phyloP scores from a whole-genome alignment of 2,329 filamentous ascomycete species.

The Parafenestella ontariensis region DNA sequence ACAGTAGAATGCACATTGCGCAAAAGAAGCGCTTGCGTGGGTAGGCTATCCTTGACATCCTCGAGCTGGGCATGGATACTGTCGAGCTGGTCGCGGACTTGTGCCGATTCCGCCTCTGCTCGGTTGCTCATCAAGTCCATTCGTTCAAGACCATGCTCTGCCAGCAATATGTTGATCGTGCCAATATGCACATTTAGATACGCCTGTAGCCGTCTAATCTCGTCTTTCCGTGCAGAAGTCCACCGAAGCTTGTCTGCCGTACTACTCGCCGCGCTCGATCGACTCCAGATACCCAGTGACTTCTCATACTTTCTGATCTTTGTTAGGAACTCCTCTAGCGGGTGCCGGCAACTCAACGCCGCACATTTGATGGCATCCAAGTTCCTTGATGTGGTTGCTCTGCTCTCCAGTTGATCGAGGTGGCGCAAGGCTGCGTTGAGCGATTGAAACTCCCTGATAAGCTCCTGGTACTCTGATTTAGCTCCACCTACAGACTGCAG shows the following conservation, averaged over 20 bases:
- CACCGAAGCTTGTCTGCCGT: neutral
- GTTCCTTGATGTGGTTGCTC: neutral
- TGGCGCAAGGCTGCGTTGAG: constrained; percentile 9
- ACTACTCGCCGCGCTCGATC: no score
- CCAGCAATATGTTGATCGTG: constrained; percentile 10
- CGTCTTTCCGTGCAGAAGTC: neutral
- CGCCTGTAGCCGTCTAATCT: neutral
- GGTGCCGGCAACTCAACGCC: constrained; percentile 9
- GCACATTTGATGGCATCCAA: constrained; percentile 6
- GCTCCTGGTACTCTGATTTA: constrained; percentile 16
- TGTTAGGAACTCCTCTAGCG: constrained; percentile 10
- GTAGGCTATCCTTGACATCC: no score
- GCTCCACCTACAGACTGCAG: constrained; percentile 7
- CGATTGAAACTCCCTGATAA: constrained; percentile 7
- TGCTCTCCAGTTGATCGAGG: constrained; percentile 8
- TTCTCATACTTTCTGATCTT: constrained; percentile 12
- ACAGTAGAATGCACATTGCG: no score
- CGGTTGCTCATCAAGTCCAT: neutral
- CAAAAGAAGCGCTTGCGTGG: no score
- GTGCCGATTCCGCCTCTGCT: no score
- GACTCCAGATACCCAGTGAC: constrained; percentile 2
- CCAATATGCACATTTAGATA: constrained; percentile 13
- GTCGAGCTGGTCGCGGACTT: no score
- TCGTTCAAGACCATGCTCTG: neutral
- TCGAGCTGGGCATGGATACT: no score